Base-by-base conservation (phyloP, 2,329 filamentous ascomycete species). In the Tolypocladium tundrense region DNA sequence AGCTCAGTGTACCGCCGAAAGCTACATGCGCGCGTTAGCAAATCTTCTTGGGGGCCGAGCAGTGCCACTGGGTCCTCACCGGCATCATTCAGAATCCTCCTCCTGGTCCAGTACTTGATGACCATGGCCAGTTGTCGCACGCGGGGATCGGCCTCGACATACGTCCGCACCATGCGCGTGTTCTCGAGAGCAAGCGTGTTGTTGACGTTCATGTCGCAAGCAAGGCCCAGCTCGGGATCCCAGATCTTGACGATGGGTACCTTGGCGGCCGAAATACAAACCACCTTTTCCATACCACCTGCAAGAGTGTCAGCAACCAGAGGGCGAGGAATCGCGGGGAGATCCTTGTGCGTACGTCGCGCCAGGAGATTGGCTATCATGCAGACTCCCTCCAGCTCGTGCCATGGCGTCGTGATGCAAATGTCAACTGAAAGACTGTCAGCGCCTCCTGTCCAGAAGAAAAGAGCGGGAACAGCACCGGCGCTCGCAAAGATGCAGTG, bases 191-290 rank as follows among this genome's bases (percentile, higher is more conserved):
- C 94, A 56, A 95, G 75, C 0, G 92, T 94, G 67, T 97, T 99
- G 77, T 99, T 99, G 75, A 99, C 92, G 66, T 99, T 99, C 88
- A 99, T 94, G 70, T 99, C 94, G 72, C 92, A 97, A 19, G 91
- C 89, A 55, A 99, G 79, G 63, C 87, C 79, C 58, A 97, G 79
- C 71, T 96, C 91, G 3, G 94, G 94, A 70, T 99, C 94, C 92
- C 94, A 99, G 58, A 96, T 90, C 77, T 97, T 97, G 65, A 99
- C 94, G 68, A 99, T 99, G 4, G 94, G 93, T 16, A 99, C 94
- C 73, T 97, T 97, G 60, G 94, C 94, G 48, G 88, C 90, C 35
- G 91, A 91, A 56, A 97, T 91, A 70, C 94, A 99, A 31, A 97
- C 89, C 1, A 99, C 91, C 67, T 90, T 90, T 72, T 97, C 84